Conservation (phyloP, 2,329 filamentous ascomycete genomes). For the Pseudocercospora vitis region DNA sequence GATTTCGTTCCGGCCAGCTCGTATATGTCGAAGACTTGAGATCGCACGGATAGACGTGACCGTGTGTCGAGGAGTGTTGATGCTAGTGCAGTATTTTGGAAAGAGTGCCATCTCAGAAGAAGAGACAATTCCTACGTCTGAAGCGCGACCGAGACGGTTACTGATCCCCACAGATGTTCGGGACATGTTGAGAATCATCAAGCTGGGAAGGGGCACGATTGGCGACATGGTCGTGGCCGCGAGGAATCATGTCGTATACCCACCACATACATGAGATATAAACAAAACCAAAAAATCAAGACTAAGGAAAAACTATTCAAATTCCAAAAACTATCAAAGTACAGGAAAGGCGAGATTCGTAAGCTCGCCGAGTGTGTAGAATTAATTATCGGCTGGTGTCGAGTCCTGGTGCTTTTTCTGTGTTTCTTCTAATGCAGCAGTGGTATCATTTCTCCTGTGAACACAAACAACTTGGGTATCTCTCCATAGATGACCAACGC, state of each 20-base stretch:
- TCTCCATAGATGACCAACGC: slow-evolving; percentile 25
- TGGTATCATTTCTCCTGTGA: slow-evolving; percentile 33
- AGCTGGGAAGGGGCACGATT: no score
- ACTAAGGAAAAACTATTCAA: background rate
- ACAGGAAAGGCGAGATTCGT: slow-evolving; percentile 7
- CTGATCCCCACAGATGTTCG: no score
- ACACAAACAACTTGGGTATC: slow-evolving; percentile 27
- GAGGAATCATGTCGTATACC: background rate
- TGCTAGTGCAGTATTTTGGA: no score
- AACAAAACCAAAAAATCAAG: background rate
- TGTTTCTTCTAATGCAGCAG: slow-evolving; percentile 21
- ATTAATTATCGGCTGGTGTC: slow-evolving; percentile 7
- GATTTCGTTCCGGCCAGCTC: no score
- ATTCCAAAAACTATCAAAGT: slow-evolving; percentile 6
- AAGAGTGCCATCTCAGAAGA: no score
- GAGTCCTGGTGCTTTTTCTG: background rate
- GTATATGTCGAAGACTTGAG: no score
- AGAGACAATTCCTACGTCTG: no score
- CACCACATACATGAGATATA: background rate
- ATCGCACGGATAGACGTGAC: no score
- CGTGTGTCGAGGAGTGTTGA: no score
- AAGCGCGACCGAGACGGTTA: no score
- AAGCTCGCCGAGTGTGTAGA: slow-evolving; percentile 3
- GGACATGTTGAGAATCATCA: no score
- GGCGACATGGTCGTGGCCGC: no score